Conservation (phyloP, 805 yeast genomes). For the Cyberlindnera mycetangii region DNA sequence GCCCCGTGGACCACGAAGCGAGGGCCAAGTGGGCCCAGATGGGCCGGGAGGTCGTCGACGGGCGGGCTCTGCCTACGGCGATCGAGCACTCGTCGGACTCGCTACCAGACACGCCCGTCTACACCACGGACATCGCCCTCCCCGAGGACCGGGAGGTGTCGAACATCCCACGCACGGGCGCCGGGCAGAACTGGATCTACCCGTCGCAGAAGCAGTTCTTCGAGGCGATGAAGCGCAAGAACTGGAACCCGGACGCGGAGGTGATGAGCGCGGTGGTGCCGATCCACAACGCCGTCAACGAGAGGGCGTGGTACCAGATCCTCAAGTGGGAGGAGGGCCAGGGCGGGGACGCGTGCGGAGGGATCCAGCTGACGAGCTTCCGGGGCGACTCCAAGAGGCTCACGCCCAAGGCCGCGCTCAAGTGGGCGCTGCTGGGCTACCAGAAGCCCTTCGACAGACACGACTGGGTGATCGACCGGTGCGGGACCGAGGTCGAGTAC, state of each 20-base stretch:
- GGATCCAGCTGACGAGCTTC: constrained; percentile 78
- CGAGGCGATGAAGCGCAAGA: constrained; percentile 90
- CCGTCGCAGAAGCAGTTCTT: constrained; percentile 94
- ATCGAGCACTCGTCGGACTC: constrained; percentile 45
- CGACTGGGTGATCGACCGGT: constrained; percentile 87
- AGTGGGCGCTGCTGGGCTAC: constrained; percentile 57
- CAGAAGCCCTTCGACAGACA: constrained; percentile 92
- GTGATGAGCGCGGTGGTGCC: constrained; percentile 94
- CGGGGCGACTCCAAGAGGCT: constrained; percentile 83
- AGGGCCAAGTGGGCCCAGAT: constrained; percentile 54
- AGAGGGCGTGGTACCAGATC: constrained; percentile 86
- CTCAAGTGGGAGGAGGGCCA: constrained; percentile 71
- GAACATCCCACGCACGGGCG: constrained; percentile 77
- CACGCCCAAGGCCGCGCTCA: constrained; percentile 82
- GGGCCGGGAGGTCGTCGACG: constrained; percentile 25
- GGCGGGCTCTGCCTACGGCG: constrained; percentile 19
- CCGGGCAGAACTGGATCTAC: constrained; percentile 78
- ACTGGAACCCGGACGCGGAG: constrained; percentile 75
- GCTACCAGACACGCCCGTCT: constrained; percentile 34
- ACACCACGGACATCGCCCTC: constrained; percentile 39
- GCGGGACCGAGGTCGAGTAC: constrained; percentile 81
- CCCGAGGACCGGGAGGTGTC: constrained; percentile 77
- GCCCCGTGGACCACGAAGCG: constrained; percentile 68
- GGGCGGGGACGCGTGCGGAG: constrained; percentile 71
- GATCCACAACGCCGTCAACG: constrained; percentile 90